A percentile compares a stretch with the other conserved stretches of the same genome.
Conservation (phyloP, 768 basidiomycete genomes). For the Lactarius akahatsu region DNA sequence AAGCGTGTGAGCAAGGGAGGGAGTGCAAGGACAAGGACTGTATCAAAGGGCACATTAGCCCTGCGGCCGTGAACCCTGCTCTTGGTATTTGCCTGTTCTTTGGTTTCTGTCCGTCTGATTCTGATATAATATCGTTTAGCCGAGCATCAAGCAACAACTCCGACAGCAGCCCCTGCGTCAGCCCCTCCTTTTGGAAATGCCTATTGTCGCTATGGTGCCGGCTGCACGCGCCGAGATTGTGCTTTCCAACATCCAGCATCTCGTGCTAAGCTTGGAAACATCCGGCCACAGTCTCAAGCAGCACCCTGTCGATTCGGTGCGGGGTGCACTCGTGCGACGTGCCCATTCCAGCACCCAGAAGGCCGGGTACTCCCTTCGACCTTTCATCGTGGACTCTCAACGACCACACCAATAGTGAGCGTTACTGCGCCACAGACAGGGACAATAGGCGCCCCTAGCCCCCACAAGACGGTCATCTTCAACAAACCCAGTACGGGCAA, state of each 20-base stretch:
- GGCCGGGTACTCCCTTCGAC: conserved; percentile 75
- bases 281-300: conserved; percentile 21
- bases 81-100: conserved; percentile 45
- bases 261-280: conserved; percentile 14
- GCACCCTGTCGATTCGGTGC: conserved; percentile 76
- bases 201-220: conserved; percentile 79
- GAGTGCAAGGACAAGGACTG: conserved; percentile 94
- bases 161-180: conserved; percentile 41
- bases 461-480: conserved; percentile 69
- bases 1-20: conserved; percentile 86
- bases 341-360: conserved; percentile 83
- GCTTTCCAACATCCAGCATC: conserved; percentile 50
- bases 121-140: conserved; percentile 17
- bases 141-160: conserved; percentile 21
- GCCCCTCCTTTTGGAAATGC: conserved; percentile 37
- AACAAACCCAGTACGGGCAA: conserved; percentile 45
- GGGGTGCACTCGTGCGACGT: conserved; percentile 71
- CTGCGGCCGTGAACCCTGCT: conserved; percentile 65
- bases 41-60: conserved; percentile 86
- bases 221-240: conserved; percentile 84
- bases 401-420: conserved; percentile 58
- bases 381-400: conserved; percentile 76
- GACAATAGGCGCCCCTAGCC: conserved; percentile 61
- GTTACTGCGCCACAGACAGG: conserved; percentile 64
- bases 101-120: not conserved